Base-by-base conservation (phyloP, 2,329 filamentous ascomycete species). In the Zalaria obscura region DNA sequence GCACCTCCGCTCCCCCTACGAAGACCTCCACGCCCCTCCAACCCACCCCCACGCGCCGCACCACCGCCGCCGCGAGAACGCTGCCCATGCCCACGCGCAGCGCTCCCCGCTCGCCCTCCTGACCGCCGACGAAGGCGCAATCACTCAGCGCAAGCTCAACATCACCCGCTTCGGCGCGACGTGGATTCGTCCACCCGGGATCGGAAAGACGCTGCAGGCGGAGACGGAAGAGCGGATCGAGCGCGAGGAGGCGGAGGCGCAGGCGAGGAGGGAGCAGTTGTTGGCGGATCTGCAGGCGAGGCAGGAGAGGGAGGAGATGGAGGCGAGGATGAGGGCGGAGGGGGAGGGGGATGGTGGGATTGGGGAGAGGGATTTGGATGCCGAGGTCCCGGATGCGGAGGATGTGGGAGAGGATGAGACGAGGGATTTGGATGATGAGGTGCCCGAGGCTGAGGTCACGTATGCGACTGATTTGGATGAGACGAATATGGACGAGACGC, bases 121-220 rank as follows among this genome's bases (percentile, higher is more conserved):
- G 7, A 70, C 75, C 26, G 66, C 76, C 35, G 89, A 95, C 57
- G 91, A 96, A 64, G 73, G 78, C 46, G 73, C 78, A 44, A 72
- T 93, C 48, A 75, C 80, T 41, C 73, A 80, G 5, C 84, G 89
- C 37, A 86, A 88, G 54, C 65, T 76, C 38, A 86, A 89, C 50
- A 81, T 96, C 27, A 76, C 82, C 38, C 83, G 87, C 54, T 95
- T 93, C 56, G 91, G 91, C 45, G 83, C 80, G 49, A 75, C 75
- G 36, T 98, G 91, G 91, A 79, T 98, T 42, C 83, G 82, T 44
- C 91, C 91, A 0, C 87, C 86, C 0, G 91, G 89, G 5, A 73
- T 94, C 42, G 61, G 77, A 43, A 98, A 96, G 69, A 94, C 89
- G 1, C 76, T 94, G 45, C 80, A 93, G 56, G 87, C 93, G 47